A percentile compares a stretch with the other conserved stretches of the same genome.
These are phyloP conservation scores for Adansonia gregorii DNA, from an alignment of 441 rosid genomes.

Conservation along the genomic window DNA sequence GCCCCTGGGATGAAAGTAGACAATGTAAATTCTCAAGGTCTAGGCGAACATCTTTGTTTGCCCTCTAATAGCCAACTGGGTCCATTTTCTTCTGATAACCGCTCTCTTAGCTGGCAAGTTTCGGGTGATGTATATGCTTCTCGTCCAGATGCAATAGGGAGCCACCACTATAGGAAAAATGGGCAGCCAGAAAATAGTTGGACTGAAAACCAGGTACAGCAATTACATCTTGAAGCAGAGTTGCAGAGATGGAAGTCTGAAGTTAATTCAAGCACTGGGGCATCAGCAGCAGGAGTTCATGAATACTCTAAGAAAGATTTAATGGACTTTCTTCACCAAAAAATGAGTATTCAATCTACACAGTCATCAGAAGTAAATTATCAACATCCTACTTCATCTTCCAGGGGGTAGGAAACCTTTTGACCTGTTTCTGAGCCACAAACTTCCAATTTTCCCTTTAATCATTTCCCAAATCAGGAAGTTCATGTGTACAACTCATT, in stretches of 20 bases:
- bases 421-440: conserved; percentile 35
- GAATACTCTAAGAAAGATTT: conserved; percentile 43
- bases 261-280: conserved; percentile 37
- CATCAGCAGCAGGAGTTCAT: conserved; percentile 40
- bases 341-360: conserved; percentile 36
- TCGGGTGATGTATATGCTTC: conserved; percentile 23
- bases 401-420: conserved; percentile 26
- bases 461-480: conserved; percentile 32
- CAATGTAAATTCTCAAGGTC: conserved; percentile 33
- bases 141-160: conserved; percentile 26
- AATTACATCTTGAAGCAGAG: conserved; percentile 38
- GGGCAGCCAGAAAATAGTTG: conserved; percentile 43
- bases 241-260: conserved; percentile 37
- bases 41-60: conserved; percentile 26
- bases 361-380: conserved; percentile 33
- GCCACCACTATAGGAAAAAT: conserved; percentile 33
- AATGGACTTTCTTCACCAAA: conserved; percentile 46
- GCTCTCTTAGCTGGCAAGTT: conserved; percentile 14
- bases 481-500: conserved; percentile 32
- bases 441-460: conserved; percentile 31
- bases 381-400: conserved; percentile 24
- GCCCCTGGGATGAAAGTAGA: conserved; percentile 43
- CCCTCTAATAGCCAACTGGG: conserved; percentile 33
- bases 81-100: conserved; percentile 34
- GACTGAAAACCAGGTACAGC: conserved; percentile 41